Percentiles rank a stretch among this genome's conserved stretches.
Conservation (phyloP, 176 grass and related monocot genomes). For the Coix lacrymajobi region DNA sequence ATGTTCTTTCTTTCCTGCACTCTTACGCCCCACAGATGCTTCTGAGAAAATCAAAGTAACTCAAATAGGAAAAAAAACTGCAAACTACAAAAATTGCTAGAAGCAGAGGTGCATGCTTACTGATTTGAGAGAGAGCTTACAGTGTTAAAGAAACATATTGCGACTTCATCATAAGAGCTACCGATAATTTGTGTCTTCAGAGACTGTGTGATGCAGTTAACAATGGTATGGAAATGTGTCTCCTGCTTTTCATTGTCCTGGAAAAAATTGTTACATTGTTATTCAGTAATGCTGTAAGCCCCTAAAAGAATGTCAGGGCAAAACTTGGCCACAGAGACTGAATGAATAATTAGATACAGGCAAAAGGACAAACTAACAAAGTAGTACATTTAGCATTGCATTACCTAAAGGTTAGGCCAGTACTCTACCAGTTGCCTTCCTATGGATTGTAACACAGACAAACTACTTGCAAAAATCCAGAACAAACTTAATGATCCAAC, state of each 20-base stretch:
- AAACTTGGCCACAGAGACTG: neutral
- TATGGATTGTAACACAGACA: neutral
- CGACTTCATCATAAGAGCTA: conserved; percentile 89
- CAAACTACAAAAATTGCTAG: neutral
- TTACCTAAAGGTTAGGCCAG: neutral
- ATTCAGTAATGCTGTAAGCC: neutral
- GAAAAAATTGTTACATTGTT: neutral
- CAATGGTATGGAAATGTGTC: conserved; percentile 68
- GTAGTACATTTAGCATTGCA: neutral
- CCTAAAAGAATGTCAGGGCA: neutral
- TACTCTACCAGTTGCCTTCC: neutral
- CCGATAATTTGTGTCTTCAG: conserved; percentile 81
- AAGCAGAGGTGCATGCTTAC: neutral
- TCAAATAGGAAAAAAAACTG: neutral
- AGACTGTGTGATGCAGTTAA: conserved; percentile 65
- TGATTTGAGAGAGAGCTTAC: conserved; percentile 36
- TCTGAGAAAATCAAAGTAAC: neutral
- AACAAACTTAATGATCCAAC: neutral
- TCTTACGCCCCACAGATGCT: neutral
- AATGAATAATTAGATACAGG: neutral
- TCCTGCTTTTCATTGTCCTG: conserved; percentile 46
- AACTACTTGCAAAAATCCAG: neutral
- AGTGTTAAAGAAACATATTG: conserved; percentile 92
- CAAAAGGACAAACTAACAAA: neutral
- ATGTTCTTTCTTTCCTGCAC: neutral